Evolutionary conservation across 75 land plant species (phyloP), one percentile per base, ranked within the genome.

Genomic region (Cupressus sempervirens): DNA sequence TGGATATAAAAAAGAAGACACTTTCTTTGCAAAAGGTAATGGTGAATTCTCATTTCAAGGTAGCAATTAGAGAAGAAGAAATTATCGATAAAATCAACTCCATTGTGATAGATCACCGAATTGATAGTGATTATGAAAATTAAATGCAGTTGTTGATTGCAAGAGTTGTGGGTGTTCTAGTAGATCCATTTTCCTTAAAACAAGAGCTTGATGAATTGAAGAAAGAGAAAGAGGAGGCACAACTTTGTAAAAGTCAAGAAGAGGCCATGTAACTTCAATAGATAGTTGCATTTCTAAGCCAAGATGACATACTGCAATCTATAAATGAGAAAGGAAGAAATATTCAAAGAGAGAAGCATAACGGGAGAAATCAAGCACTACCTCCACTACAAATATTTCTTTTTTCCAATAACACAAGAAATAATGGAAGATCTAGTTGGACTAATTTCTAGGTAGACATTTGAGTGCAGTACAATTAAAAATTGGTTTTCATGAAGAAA

Each of bases 251-350:
- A 83, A 84, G 68, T 30, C 86, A 88, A 29, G 86, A 86, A 32
- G 89, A 88, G 77, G 89, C 84, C 32, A 67, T 88, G 50, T 82
- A 85, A 34, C 41, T 85, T 54, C 46, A 83, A 32, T 84, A 88
- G 81, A 29, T 88, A 72, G 82, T 88, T 34, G 84, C 75, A 62
- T 74, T 88, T 9, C 45, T 87, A 52, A 65, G 84, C 65, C 80
- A 85, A 16, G 58, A 85, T 65, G 85, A 84, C 58, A 48, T 53
- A 41, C 48, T 53, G 18, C 46, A 32, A 18, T 35, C 95, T 32
- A 86, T 77, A 7, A 87, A 74, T 38, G 95, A 93, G 85, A 90
- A 86, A 80, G 89, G 89, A 70, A 58, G 11, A 20, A 86, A 45
- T 70, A 91, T 91, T 83, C 84, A 50, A 80, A 84, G 62, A 74